Evolutionary conservation across 2,329 filamentous ascomycete species (phyloP), one percentile per base, ranked within the genome.

Genomic region (Hortaea werneckii): DNA sequence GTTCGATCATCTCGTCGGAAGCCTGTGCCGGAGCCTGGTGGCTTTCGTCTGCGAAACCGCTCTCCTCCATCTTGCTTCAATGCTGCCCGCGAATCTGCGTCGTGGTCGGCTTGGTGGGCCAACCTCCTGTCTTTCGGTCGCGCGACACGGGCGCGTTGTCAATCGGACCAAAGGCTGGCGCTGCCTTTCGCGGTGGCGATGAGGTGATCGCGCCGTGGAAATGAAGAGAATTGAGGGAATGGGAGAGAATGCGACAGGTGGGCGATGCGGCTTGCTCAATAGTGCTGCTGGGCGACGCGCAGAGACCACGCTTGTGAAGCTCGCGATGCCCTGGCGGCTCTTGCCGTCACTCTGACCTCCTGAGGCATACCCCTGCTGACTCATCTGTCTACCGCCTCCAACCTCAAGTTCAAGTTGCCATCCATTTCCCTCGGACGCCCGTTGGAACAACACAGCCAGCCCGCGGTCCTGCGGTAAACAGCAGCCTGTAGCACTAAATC

Each of bases 1-100:
- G 54, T 29, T 56, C 53, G 11, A 64, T 65, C 53, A 65, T 44
- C 39, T 62, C 57, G 41, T 65, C 63, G 4, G 62, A 64, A 10
- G 56, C 56, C 44, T 63, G 54, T 26, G 51, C 61, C 27, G 59
- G 60, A 40, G 59, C 61, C 43, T 58, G 53, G 30, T 49, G 40
- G 43, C 58, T 54, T 50, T 62, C 59, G 43, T 59, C 54, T 35
- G 58, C 60, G 45, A 50, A 40, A n/a, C 32, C 32, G 32, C n/a
- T n/a, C 9, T 35, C 32, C 13, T 52, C 50, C 51, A 51, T 51
- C 39, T 37, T 50, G 45, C 32, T 35, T n/a, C 9, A 35, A n/a
- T 35, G 20, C 20, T 20, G 20, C 20, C 20, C 20, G 20, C 20
- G 20, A 20, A 20, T 20, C 20, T 20, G 20, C 20, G 20, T 20